A percentile compares a stretch with the other conserved stretches of the same genome.
These are phyloP conservation scores for Phoma sp. DNA, from an alignment of 2,329 filamentous ascomycete genomes.

Conservation along the genomic window DNA sequence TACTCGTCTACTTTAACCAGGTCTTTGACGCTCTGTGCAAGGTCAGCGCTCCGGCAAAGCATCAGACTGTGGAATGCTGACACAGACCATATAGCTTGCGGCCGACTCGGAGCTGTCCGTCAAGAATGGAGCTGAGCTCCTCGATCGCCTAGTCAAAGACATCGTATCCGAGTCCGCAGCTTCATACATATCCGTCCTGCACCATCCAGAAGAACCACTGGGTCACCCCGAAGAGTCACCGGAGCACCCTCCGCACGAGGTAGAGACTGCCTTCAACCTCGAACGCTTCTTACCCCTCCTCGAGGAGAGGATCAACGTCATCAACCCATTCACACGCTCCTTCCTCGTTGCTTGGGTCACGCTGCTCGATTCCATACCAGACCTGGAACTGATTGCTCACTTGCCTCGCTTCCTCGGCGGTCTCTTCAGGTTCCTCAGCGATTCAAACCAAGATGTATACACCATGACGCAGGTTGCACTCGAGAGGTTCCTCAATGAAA, in stretches of 20 bases:
- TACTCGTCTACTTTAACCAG: constrained; percentile 95
- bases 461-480: constrained; percentile 87
- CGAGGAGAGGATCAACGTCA: constrained; percentile 90
- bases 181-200: constrained; percentile 89
- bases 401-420: constrained; percentile 90
- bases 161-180: constrained; percentile 95
- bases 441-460: constrained; percentile 92
- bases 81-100: constrained; percentile 68
- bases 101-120: constrained; percentile 96
- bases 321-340: constrained; percentile 92
- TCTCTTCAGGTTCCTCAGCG: constrained; percentile 88
- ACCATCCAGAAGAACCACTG: constrained; percentile 63
- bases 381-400: constrained; percentile 91
- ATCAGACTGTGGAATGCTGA: constrained; percentile 23
- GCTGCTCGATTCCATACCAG: constrained; percentile 92
- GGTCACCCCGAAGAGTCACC: constrained; percentile 48
- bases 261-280: constrained; percentile 90
- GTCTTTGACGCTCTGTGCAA: constrained; percentile 98
- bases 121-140: constrained; percentile 94
- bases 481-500: constrained; percentile 89
- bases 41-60: constrained; percentile 56
- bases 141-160: constrained; percentile 94
- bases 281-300: constrained; percentile 89
- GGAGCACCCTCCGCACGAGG: constrained; percentile 38
- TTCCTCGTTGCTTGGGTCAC: constrained; percentile 98